Conservation (phyloP, 2,329 filamentous ascomycete genomes). For the Drechslerella stenobrocha region DNA sequence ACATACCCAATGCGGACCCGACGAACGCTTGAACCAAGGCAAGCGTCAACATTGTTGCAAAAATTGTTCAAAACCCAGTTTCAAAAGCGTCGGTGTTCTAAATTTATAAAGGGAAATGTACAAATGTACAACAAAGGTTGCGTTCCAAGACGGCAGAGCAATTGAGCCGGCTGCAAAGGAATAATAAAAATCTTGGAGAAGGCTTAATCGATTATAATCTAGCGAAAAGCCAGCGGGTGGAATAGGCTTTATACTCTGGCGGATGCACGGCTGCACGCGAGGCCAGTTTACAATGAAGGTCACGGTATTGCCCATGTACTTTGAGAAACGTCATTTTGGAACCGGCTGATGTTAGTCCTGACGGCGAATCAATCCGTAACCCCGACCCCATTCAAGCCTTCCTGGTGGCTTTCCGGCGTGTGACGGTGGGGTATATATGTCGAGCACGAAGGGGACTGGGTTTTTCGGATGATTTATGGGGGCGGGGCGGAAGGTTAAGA, state of each 20-base stretch:
- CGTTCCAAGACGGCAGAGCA: conserved; percentile 5
- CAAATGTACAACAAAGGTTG: conserved; percentile 16
- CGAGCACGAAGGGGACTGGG: too few relatives aligned
- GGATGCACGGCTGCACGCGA: background rate
- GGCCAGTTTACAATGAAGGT: conserved; percentile 7
- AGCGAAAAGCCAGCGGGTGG: conserved; percentile 8
- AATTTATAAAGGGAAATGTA: background rate
- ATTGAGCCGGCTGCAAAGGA: conserved; percentile 5
- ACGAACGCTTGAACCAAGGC: conserved; percentile 46
- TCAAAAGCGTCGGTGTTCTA: too few relatives aligned
- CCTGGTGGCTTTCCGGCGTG: too few relatives aligned
- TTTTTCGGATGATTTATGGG: too few relatives aligned
- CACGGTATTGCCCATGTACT: too few relatives aligned
- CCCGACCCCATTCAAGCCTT: conserved; percentile 18
- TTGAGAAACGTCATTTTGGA: too few relatives aligned
- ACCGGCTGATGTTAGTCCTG: background rate
- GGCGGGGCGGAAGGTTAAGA: background rate
- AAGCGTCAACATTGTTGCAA: conserved; percentile 39
- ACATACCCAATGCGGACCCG: conserved; percentile 42
- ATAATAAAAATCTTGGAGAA: conserved; percentile 22
- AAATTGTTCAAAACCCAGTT: conserved; percentile 38
- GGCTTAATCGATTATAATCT: conserved; percentile 7
- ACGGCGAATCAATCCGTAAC: conserved; percentile 47
- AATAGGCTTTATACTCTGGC: conserved; percentile 37
- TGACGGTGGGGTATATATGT: too few relatives aligned